These are phyloP conservation scores for Calonectria ilicicola DNA, from an alignment of 2,329 filamentous ascomycete genomes.

Conservation along the genomic window DNA sequence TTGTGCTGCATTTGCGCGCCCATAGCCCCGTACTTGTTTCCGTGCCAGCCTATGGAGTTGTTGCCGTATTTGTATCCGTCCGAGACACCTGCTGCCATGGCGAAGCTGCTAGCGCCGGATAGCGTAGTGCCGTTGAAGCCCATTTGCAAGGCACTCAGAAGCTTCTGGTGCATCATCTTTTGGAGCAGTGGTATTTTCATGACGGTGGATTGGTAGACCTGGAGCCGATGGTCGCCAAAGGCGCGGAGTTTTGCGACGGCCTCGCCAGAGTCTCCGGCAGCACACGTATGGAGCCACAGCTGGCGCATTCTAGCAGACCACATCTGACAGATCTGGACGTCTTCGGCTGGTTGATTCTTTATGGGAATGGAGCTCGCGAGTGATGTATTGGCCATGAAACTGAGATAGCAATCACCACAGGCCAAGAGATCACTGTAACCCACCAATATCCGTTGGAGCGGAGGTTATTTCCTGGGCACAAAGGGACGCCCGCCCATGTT, in stretches of 20 bases:
- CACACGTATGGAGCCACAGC: not conserved
- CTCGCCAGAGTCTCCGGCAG: not conserved
- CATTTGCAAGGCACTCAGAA: not conserved
- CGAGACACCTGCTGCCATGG: not conserved
- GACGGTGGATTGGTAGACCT: not conserved
- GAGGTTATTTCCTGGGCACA: not conserved
- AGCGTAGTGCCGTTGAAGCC: not conserved
- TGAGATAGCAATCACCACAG: not conserved
- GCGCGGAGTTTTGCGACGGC: not conserved
- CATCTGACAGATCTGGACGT: not conserved
- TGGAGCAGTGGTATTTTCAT: not conserved
- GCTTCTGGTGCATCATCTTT: not conserved
- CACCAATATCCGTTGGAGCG: not conserved
- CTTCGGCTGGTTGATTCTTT: not conserved
- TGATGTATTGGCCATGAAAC: not conserved
- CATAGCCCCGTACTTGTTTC: not conserved
- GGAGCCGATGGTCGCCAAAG: not conserved
- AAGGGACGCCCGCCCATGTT: not conserved
- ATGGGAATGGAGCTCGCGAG: not conserved
- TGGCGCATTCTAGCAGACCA: not conserved
- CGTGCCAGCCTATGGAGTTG: not conserved
- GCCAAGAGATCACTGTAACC: not conserved
- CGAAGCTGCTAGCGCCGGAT: not conserved
- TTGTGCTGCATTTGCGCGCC: not conserved
- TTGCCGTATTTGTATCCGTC: not conserved